These are phyloP conservation scores for Crepidotus sp. DNA, from an alignment of 1,284 basidiomycete genomes.

Conservation along the genomic window DNA sequence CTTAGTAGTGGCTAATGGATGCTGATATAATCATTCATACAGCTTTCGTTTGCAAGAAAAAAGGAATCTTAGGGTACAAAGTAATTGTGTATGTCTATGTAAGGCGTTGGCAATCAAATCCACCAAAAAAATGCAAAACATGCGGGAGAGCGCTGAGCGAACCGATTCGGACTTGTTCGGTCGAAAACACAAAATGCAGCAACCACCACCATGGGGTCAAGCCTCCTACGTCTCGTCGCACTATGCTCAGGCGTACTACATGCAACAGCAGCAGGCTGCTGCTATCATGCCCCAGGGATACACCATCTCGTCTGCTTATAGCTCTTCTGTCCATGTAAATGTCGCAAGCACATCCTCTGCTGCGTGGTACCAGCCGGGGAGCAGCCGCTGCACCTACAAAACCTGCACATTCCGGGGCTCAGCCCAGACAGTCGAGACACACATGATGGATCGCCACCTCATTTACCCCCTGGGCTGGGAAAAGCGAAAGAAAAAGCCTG, in stretches of 20 bases:
- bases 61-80: constrained; percentile 16
- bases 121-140: background rate
- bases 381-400: constrained; percentile 51
- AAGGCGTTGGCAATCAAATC: background rate
- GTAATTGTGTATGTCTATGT: constrained; percentile 16
- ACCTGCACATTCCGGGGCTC: constrained; percentile 72
- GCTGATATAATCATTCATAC: constrained; percentile 15
- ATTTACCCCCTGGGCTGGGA: constrained; percentile 75
- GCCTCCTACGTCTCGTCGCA: constrained; percentile 32
- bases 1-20: constrained; percentile 18
- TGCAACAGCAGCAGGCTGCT: constrained; percentile 26
- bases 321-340: constrained; percentile 20
- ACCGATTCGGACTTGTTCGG: no score
- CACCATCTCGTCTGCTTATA: constrained; percentile 44
- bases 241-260: constrained; percentile 57
- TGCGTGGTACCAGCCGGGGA: constrained; percentile 57
- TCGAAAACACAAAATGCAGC: constrained; percentile 9
- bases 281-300: constrained; percentile 45
- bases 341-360: constrained; percentile 16
- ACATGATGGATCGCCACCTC: constrained; percentile 88
- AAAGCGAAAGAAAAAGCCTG: constrained; percentile 46
- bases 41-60: constrained; percentile 17
- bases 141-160: background rate
- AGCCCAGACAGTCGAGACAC: constrained; percentile 65
- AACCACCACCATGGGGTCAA: constrained; percentile 12